These are phyloP conservation scores for Hyphopichia wangnamkhiaoensis DNA, from an alignment of 1,139 yeast species.

Conservation along the genomic window DNA sequence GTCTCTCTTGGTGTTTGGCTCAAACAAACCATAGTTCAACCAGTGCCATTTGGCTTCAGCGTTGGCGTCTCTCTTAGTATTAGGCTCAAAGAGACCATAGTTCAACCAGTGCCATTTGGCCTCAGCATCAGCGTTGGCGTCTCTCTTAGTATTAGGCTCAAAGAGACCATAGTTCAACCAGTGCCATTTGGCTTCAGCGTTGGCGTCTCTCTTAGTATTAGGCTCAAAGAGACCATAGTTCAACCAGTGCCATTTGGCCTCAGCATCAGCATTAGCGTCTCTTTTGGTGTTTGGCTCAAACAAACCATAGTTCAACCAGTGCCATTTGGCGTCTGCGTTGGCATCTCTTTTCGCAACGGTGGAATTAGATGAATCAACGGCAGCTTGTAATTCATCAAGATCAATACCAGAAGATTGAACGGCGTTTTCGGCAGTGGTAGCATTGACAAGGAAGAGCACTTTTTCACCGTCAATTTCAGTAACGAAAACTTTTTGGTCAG, in stretches of 20 bases:
- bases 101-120: slow-evolving; percentile 14
- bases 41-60: slow-evolving; percentile 14
- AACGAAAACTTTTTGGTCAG: slow-evolving; percentile 17
- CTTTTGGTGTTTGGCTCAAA: slow-evolving; percentile 14
- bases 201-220: slow-evolving; percentile 8
- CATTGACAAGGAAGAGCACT: slow-evolving; percentile 17
- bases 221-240: slow-evolving; percentile 8
- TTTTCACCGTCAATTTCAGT: slow-evolving; percentile 16
- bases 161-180: slow-evolving; percentile 14
- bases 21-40: slow-evolving; percentile 14
- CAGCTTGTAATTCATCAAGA: slow-evolving; percentile 7
- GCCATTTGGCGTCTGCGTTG: slow-evolving; percentile 7
- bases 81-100: slow-evolving; percentile 14
- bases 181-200: slow-evolving; percentile 12
- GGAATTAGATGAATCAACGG: slow-evolving; percentile 5
- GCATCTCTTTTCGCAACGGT: slow-evolving; percentile 6
- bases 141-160: slow-evolving; percentile 16
- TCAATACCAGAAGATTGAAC: slow-evolving; percentile 7
- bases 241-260: slow-evolving; percentile 11
- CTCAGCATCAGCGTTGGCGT: slow-evolving; percentile 12
- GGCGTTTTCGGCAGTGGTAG: slow-evolving; percentile 17
- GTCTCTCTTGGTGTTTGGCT: slow-evolving; percentile 15
- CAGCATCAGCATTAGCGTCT: slow-evolving; percentile 15
- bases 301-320: slow-evolving; percentile 9
- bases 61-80: slow-evolving; percentile 12